Percentiles rank a stretch among this genome's conserved stretches.
Conservation (phyloP, 75 land plant species). For the Picea sitchensis region DNA sequence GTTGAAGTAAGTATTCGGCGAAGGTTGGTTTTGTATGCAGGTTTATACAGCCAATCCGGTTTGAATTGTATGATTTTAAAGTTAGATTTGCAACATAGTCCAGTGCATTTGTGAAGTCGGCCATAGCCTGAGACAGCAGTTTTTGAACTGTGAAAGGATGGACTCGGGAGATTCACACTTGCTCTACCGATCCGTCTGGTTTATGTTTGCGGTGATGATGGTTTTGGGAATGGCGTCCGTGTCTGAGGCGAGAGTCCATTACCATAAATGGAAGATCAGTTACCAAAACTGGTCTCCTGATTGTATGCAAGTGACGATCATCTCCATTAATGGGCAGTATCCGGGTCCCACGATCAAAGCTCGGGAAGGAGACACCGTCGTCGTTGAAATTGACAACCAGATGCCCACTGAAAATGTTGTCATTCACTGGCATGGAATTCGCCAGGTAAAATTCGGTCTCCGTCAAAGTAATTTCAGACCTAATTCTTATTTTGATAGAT, state of each 20-base stretch:
- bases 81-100: no score
- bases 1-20: no score
- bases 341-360: conserved; percentile 81
- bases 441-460: conserved; percentile 37
- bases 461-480: neutral
- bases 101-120: no score
- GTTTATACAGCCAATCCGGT: no score
- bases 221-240: neutral
- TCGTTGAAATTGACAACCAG: conserved; percentile 60
- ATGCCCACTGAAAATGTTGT: conserved; percentile 66
- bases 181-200: neutral
- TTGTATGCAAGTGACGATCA: neutral
- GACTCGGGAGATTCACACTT: neutral
- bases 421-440: conserved; percentile 91
- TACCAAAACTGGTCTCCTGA: conserved; percentile 2
- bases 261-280: neutral
- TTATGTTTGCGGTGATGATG: neutral
- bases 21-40: no score
- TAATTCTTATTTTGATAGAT: no score
- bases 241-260: neutral
- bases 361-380: conserved; percentile 62
- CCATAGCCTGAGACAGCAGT: no score
- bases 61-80: no score
- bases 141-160: neutral
- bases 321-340: conserved; percentile 8